Evolutionary conservation across 2,329 filamentous ascomycete genomes (phyloP).

Genomic region (Laburnicola sp.): DNA sequence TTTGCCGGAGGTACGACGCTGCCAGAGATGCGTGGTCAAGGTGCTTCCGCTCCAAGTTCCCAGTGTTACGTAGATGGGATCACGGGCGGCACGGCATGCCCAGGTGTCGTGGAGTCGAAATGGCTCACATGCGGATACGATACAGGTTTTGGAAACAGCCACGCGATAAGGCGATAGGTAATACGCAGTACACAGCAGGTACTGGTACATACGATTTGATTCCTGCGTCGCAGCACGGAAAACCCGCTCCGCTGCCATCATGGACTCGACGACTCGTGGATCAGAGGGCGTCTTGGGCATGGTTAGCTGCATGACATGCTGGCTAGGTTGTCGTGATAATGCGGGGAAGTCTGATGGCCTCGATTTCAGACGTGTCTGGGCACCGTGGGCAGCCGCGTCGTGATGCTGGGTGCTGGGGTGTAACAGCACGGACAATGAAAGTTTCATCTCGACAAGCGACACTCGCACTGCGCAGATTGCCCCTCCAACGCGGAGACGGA

Average conservation of each 20-base stretch:
- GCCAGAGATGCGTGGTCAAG: not conserved
- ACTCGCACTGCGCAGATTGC: conserved; percentile 2
- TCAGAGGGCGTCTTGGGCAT: conserved; percentile 15
- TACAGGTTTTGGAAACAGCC: not conserved
- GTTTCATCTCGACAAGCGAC: conserved; percentile 18
- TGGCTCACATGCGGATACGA: not conserved
- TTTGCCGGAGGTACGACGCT: not conserved
- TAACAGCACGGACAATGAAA: conserved; percentile 12
- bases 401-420: conserved; percentile 13
- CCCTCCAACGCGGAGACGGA: not conserved
- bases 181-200: no score
- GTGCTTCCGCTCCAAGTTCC: not conserved
- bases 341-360: conserved; percentile 32
- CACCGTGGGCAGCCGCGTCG: conserved; percentile 1
- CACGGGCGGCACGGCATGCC: no score
- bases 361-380: conserved; percentile 3
- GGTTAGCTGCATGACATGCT: conserved; percentile 24
- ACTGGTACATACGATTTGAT: not conserved
- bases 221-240: not conserved
- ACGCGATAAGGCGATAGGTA: not conserved
- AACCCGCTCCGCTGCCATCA: not conserved
- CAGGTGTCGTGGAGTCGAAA: not conserved
- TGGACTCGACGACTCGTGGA: not conserved
- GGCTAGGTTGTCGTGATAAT: conserved; percentile 23
- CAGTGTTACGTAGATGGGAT: not conserved